These are phyloP conservation scores for Penicillium canariense DNA, from an alignment of 495 filamentous ascomycete genomes.

Conservation along the genomic window DNA sequence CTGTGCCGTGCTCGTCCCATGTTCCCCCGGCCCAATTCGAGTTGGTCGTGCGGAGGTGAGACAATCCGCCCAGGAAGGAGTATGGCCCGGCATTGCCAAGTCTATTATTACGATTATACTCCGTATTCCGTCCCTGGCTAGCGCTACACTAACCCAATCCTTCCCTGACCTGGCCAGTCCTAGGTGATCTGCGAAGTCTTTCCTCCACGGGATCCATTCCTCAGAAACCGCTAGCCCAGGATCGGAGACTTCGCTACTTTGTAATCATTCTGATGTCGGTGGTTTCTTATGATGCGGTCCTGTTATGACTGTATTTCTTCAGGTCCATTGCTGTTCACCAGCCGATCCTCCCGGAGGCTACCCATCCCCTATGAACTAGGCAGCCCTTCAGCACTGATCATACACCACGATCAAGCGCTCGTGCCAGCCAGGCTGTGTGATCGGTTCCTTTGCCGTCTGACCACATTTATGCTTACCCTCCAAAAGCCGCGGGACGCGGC, in stretches of 20 bases:
- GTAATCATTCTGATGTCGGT: too few relatives aligned
- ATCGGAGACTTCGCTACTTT: too few relatives aligned
- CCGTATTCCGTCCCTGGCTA: not conserved
- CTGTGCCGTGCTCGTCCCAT: not conserved
- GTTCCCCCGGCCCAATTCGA: too few relatives aligned
- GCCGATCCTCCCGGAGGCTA: too few relatives aligned
- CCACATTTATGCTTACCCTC: conserved; percentile 17
- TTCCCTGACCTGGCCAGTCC: not conserved
- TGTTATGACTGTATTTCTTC: too few relatives aligned
- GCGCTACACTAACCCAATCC: not conserved
- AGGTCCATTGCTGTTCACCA: too few relatives aligned
- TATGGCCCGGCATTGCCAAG: not conserved
- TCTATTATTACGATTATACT: not conserved
- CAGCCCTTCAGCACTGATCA: not conserved
- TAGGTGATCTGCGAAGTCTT: conserved; percentile 6
- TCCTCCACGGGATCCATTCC: not conserved
- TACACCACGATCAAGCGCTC: conserved; percentile 2
- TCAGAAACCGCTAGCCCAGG: too few relatives aligned
- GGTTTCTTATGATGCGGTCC: too few relatives aligned
- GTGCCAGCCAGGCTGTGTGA: conserved; percentile 4
- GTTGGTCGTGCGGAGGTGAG: conserved; percentile 11
- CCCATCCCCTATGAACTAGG: too few relatives aligned
- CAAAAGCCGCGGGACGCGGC: not conserved
- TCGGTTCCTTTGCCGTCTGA: conserved; percentile 8
- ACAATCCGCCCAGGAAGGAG: conserved; percentile 5